Evolutionary conservation across 129 eudicot genomes (phyloP).

Genomic region (Centella asiatica): DNA sequence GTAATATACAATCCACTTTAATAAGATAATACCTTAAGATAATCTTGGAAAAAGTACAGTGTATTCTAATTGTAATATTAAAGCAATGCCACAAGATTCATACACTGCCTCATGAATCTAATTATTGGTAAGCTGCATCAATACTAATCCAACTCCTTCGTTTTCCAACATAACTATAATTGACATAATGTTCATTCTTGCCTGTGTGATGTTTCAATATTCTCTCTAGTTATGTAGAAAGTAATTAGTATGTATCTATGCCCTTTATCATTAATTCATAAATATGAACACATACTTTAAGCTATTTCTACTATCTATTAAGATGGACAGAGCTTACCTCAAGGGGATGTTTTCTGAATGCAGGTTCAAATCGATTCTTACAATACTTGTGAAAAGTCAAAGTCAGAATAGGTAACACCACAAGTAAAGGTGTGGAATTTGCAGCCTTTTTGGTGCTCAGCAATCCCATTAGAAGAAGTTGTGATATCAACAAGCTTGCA

Average conservation of each 20-base stretch:
- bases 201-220: too few relatives aligned
- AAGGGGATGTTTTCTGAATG: conserved; percentile 83
- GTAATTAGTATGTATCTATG: neutral
- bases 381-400: conserved; percentile 75
- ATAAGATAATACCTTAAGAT: too few relatives aligned
- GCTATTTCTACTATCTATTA: neutral
- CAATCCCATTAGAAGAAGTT: conserved; percentile 72
- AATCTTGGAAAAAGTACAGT: too few relatives aligned
- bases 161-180: too few relatives aligned
- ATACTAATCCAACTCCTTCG: too few relatives aligned
- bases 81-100: too few relatives aligned
- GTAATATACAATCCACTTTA: too few relatives aligned
- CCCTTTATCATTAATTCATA: neutral
- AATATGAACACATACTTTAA: neutral
- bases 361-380: conserved; percentile 87
- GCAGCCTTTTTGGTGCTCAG: conserved; percentile 91
- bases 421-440: conserved; percentile 79
- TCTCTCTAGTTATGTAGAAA: too few relatives aligned
- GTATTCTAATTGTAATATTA: too few relatives aligned
- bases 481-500: conserved; percentile 90
- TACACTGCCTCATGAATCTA: too few relatives aligned
- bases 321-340: conserved; percentile 45
- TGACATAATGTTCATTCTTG: too few relatives aligned
- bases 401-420: conserved; percentile 65
- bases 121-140: too few relatives aligned